Conservation (phyloP, 2,329 filamentous ascomycete species). For the Sclerotinia borealis region DNA sequence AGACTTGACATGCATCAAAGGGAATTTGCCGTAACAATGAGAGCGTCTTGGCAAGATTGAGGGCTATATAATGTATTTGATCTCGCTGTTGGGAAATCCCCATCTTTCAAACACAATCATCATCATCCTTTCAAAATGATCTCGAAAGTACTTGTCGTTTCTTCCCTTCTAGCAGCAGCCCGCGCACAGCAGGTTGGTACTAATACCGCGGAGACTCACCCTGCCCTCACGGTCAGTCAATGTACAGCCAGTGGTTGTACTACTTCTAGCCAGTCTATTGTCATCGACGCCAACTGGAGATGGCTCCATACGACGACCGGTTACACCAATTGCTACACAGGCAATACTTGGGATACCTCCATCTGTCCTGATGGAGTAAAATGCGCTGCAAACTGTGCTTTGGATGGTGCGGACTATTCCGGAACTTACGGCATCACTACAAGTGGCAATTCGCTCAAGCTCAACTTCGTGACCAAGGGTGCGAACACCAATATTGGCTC, state of each 20-base stretch:
- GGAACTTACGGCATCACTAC: slow-evolving; percentile 50
- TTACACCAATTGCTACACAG: slow-evolving; percentile 38
- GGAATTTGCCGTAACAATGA: neutral
- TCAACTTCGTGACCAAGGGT: slow-evolving; percentile 52
- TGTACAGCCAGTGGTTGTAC: slow-evolving; percentile 46
- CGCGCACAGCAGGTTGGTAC: slow-evolving; percentile 45
- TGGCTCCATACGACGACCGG: slow-evolving; percentile 46
- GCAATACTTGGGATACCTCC: slow-evolving; percentile 39
- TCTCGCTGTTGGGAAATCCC: slow-evolving; percentile 1
- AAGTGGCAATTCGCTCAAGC: slow-evolving; percentile 45
- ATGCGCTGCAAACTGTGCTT: slow-evolving; percentile 46
- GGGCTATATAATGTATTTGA: slow-evolving; percentile 23
- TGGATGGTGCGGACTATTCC: slow-evolving; percentile 49
- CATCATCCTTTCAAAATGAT: slow-evolving; percentile 26
- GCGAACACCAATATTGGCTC: slow-evolving; percentile 43
- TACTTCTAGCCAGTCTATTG: slow-evolving; percentile 42
- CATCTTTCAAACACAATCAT: neutral
- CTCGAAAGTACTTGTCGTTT: slow-evolving; percentile 35
- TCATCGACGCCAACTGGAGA: slow-evolving; percentile 53
- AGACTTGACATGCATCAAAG: neutral
- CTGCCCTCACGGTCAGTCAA: slow-evolving; percentile 45
- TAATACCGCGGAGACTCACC: slow-evolving; percentile 43
- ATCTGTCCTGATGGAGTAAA: slow-evolving; percentile 40
- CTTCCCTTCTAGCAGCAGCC: slow-evolving; percentile 39
- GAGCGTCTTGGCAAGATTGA: neutral